phyloP scores from a whole-genome alignment of 2,329 filamentous ascomycete genomes.

The Bretziella fagacearum region DNA sequence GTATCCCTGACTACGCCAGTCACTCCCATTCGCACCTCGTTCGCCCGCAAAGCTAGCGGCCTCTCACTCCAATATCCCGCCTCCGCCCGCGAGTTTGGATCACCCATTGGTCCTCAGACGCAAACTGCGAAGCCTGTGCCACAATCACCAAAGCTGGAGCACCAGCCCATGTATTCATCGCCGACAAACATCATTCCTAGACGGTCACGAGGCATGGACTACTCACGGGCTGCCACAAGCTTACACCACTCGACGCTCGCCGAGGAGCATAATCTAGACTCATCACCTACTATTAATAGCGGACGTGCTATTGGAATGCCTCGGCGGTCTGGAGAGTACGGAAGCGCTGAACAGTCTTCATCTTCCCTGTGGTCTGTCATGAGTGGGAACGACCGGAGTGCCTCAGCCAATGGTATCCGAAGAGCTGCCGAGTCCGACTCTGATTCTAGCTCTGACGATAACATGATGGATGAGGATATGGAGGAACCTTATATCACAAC shows the following conservation, averaged over 20 bases:
- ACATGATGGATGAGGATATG: slow-evolving; percentile 54
- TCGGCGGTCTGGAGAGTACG: slow-evolving; percentile 32
- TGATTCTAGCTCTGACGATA: slow-evolving; percentile 55
- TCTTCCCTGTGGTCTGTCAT: slow-evolving; percentile 57
- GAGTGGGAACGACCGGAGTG: slow-evolving; percentile 50
- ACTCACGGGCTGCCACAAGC: slow-evolving; percentile 81
- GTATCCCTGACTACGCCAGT: slow-evolving; percentile 30
- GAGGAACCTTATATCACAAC: slow-evolving; percentile 71
- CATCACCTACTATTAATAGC: slow-evolving; percentile 61
- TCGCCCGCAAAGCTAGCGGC: slow-evolving; percentile 33
- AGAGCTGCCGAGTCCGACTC: slow-evolving; percentile 59
- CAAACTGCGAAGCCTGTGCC: slow-evolving; percentile 25
- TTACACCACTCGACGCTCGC: slow-evolving; percentile 90
- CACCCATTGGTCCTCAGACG: slow-evolving; percentile 1
- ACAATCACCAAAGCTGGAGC: slow-evolving; percentile 72
- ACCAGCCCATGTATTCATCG: slow-evolving; percentile 62
- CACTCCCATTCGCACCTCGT: slow-evolving; percentile 54
- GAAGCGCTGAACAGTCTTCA: slow-evolving; percentile 44
- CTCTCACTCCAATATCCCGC: slow-evolving; percentile 1
- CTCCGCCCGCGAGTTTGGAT: slow-evolving; percentile 6
- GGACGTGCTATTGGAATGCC: slow-evolving; percentile 38
- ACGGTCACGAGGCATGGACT: slow-evolving; percentile 79
- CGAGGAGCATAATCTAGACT: slow-evolving; percentile 73
- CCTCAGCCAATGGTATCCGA: slow-evolving; percentile 60
- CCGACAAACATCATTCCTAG: slow-evolving; percentile 77